Conservation (phyloP, 495 filamentous ascomycete species). For the Xylaria cubensis region DNA sequence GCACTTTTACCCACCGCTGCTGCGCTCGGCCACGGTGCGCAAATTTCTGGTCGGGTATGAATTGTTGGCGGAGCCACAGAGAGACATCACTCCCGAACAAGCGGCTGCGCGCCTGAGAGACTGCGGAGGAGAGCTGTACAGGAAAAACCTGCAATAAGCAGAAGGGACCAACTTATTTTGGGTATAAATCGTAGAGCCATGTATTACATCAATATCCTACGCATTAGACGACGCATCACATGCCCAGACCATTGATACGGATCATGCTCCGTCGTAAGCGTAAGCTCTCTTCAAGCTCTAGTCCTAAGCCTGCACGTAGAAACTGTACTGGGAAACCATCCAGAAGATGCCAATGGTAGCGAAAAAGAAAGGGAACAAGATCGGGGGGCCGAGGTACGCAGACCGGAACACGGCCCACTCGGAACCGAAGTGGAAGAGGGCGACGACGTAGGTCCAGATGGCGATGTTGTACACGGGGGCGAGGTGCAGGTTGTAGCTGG, state of each 20-base stretch:
- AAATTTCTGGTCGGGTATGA: constrained; percentile 98
- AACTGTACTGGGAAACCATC: constrained; percentile 78
- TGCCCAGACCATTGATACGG: not conserved
- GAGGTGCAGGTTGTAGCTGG: constrained; percentile 81
- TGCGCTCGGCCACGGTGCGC: constrained; percentile 89
- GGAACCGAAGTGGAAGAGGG: constrained; percentile 77
- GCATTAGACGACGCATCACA: not conserved
- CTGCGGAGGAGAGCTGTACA: constrained; percentile 82
- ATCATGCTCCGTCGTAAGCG: not conserved
- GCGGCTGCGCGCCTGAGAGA: constrained; percentile 78
- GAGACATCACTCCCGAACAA: constrained; percentile 97
- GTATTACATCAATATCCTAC: not conserved
- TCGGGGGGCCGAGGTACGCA: constrained; percentile 68
- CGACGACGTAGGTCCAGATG: constrained; percentile 79
- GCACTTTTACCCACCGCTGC: constrained; percentile 94
- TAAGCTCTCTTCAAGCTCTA: not conserved
- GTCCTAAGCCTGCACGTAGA: constrained; percentile 60
- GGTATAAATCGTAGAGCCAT: not conserved
- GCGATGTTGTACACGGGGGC: constrained; percentile 77
- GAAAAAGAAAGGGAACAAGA: constrained; percentile 77
- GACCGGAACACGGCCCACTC: constrained; percentile 82
- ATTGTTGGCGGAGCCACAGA: constrained; percentile 93
- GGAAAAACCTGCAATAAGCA: constrained; percentile 63
- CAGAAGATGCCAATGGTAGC: constrained; percentile 71
- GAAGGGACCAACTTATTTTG: not conserved